phyloP scores from a whole-genome alignment of 1,284 basidiomycete genomes.

The Moesziomyces parantarcticus region DNA sequence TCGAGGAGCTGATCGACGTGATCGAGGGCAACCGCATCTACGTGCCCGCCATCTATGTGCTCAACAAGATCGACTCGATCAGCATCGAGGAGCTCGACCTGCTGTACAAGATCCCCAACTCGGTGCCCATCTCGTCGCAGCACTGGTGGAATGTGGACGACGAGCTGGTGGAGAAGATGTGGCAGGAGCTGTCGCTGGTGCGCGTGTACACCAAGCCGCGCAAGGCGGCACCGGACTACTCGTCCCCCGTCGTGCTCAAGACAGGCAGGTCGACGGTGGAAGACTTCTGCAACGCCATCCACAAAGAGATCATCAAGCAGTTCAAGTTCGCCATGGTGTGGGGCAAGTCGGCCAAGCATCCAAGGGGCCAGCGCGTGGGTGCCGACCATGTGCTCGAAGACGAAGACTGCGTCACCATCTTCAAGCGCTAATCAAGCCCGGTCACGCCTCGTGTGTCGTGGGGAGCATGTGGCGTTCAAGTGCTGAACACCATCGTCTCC shows the following conservation, averaged over 20 bases:
- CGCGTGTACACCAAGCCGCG: constrained; percentile 87
- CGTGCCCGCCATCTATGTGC: constrained; percentile 64
- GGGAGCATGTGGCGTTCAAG: constrained; percentile 21
- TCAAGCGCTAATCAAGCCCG: constrained; percentile 45
- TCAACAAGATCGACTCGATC: constrained; percentile 82
- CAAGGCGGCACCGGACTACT: constrained; percentile 88
- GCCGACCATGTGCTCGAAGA: constrained; percentile 59
- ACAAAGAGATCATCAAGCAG: constrained; percentile 91
- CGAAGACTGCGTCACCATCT: constrained; percentile 60
- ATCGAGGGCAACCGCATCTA: constrained; percentile 79
- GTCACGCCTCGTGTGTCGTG: neutral
- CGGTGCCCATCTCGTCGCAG: constrained; percentile 90
- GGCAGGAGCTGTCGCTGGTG: constrained; percentile 70
- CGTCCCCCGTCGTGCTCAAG: constrained; percentile 75
- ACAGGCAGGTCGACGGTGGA: constrained; percentile 76
- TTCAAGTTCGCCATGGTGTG: constrained; percentile 91
- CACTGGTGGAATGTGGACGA: constrained; percentile 98
- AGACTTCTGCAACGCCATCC: constrained; percentile 83
- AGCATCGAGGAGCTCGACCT: constrained; percentile 98
- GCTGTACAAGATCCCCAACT: constrained; percentile 88
- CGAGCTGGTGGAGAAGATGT: constrained; percentile 80
- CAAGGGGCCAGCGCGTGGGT: constrained; percentile 95
- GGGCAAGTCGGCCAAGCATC: constrained; percentile 94
- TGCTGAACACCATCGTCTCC: constrained; percentile 17
- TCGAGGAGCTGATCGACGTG: constrained; percentile 90